Evolutionary conservation across 331 rosid species (phyloP).

Genomic region (Acacia pycnantha): DNA sequence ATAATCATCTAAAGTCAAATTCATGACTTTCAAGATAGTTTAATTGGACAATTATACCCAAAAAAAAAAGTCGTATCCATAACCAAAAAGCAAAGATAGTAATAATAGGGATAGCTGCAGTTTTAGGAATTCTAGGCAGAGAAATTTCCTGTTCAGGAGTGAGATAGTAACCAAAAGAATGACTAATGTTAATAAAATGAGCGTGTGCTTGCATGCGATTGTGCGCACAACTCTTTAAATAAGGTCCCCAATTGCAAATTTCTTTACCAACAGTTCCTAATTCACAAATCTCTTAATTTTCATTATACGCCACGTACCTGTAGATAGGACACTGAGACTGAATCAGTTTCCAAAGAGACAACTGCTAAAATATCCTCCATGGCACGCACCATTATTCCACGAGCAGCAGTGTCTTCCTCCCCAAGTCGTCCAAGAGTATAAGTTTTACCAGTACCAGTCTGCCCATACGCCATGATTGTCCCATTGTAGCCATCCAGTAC

Average conservation of each 20-base stretch:
- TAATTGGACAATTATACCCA: neutral
- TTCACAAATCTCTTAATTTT: neutral
- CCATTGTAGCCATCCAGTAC: slow-evolving; percentile 97
- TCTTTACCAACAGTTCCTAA: neutral
- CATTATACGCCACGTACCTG: slow-evolving; percentile 56
- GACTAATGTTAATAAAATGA: neutral
- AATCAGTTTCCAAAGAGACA: slow-evolving; percentile 73
- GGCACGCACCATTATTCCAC: slow-evolving; percentile 99
- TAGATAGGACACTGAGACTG: slow-evolving; percentile 81
- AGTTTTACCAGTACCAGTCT: slow-evolving; percentile 98
- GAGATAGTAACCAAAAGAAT: neutral
- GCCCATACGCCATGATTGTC: slow-evolving; percentile 98
- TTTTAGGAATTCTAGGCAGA: neutral
- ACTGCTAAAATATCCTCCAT: slow-evolving; percentile 93
- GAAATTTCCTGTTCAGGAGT: neutral
- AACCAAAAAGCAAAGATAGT: neutral
- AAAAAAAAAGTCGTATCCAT: neutral
- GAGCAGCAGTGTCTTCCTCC: slow-evolving; percentile 97
- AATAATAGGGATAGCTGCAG: neutral
- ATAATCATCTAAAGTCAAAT: neutral
- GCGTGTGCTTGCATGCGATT: neutral
- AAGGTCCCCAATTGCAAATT: neutral
- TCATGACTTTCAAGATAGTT: neutral
- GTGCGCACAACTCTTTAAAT: too few relatives aligned
- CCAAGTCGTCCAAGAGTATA: slow-evolving; percentile 97